Conservation (phyloP, 2,329 filamentous ascomycete genomes). For the Trichoderma harzianum region DNA sequence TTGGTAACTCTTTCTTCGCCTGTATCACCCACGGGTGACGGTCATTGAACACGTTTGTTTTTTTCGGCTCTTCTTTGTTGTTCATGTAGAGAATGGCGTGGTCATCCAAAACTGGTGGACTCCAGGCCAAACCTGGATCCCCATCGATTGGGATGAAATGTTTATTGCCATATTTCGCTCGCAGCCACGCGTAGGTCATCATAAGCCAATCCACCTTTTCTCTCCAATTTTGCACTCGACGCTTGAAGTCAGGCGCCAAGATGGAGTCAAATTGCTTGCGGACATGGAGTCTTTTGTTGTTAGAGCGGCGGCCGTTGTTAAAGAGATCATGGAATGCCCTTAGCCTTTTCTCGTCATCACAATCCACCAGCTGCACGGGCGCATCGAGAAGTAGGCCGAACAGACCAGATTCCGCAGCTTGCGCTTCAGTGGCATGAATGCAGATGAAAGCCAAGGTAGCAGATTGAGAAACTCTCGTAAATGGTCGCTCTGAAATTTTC, state of each 20-base stretch:
- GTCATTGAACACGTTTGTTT: not conserved
- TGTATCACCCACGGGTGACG: not conserved
- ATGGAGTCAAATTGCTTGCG: not conserved
- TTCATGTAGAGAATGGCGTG: not conserved
- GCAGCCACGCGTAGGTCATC: not conserved
- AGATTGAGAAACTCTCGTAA: not conserved
- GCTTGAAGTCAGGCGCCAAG: not conserved
- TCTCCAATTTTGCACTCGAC: not conserved
- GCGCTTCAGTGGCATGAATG: not conserved
- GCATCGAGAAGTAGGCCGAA: not conserved
- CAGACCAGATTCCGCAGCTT: not conserved
- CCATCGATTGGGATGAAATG: not conserved
- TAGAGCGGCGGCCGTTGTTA: not conserved
- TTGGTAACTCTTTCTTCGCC: not conserved
- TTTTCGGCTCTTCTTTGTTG: not conserved
- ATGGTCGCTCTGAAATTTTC: not conserved
- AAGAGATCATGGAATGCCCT: not conserved
- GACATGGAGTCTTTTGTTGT: not conserved
- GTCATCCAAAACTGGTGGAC: not conserved
- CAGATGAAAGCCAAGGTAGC: not conserved
- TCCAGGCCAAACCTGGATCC: not conserved
- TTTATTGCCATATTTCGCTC: not conserved
- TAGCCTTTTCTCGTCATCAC: not conserved
- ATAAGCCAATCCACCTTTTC: not conserved
- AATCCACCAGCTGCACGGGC: not conserved